Evolutionary conservation across 164 flowering plant genomes (phyloP).

Genomic region (Vitis rotundifolia): DNA sequence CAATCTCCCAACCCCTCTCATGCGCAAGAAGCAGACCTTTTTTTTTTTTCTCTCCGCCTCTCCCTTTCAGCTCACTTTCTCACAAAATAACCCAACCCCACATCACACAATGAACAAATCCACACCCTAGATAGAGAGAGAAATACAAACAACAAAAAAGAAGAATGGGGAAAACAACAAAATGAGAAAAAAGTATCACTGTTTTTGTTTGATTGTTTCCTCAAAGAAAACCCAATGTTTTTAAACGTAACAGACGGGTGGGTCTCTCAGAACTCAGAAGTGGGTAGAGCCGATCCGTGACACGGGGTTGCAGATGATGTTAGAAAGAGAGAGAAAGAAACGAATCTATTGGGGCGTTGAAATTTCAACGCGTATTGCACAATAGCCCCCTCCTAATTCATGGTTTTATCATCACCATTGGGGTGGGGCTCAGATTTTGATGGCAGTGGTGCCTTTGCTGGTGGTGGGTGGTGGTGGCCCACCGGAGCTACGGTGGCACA

Average conservation of each 20-base stretch:
- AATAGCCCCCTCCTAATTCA: slow-evolving; percentile 3
- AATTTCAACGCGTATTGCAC: slow-evolving; percentile 16
- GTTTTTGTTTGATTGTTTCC: too few relatives aligned
- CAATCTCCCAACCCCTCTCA: slow-evolving; percentile 2
- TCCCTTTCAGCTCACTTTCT: not conserved
- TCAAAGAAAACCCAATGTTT: slow-evolving; percentile 5
- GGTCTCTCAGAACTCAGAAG: slow-evolving; percentile 1
- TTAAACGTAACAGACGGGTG: slow-evolving; percentile 7
- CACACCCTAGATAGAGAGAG: not conserved
- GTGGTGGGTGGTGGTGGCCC: slow-evolving; percentile 10
- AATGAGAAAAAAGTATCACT: too few relatives aligned
- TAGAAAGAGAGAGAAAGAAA: slow-evolving; percentile 1
- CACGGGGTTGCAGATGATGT: slow-evolving; percentile 10
- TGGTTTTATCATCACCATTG: not conserved
- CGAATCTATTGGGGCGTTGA: slow-evolving; percentile 17
- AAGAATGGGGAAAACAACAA: not conserved
- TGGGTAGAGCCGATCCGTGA: slow-evolving; percentile 11
- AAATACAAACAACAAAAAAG: not conserved
- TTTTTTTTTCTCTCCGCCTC: not conserved
- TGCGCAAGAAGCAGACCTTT: slow-evolving; percentile 8
- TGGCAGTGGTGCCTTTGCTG: slow-evolving; percentile 6
- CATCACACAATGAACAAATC: slow-evolving; percentile 4
- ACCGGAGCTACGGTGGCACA: slow-evolving; percentile 2
- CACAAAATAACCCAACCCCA: slow-evolving; percentile 7
- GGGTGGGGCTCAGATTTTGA: not conserved